Evolutionary conservation across 306 rosid species (phyloP).

Genomic region (Cucurbita pepo): DNA sequence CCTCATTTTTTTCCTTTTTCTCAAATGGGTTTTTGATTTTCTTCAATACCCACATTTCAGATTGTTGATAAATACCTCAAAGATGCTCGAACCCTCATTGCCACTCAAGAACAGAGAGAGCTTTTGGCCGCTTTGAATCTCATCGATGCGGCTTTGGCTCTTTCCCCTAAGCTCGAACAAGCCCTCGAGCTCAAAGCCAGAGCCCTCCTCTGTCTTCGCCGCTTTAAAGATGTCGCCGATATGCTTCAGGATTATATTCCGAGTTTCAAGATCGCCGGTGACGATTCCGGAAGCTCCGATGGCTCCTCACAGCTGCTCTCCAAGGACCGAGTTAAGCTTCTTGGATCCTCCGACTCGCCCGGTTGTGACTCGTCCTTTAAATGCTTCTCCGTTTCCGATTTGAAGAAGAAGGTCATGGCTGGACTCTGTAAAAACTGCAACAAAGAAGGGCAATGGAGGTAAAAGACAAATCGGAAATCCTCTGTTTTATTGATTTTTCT

Average conservation of each 20-base stretch:
- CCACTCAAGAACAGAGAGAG: slow-evolving; percentile 55
- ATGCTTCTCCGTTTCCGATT: slow-evolving; percentile 88
- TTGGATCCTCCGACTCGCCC: slow-evolving; percentile 23
- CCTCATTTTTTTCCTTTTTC: neutral
- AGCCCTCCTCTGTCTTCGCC: slow-evolving; percentile 53
- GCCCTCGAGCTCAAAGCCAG: slow-evolving; percentile 80
- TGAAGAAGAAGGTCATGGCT: slow-evolving; percentile 87
- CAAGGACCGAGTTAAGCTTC: slow-evolving; percentile 65
- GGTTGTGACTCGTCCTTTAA: slow-evolving; percentile 56
- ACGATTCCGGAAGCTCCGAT: slow-evolving; percentile 44
- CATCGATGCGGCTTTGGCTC: slow-evolving; percentile 64
- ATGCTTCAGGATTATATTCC: slow-evolving; percentile 97
- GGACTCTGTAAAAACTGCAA: slow-evolving; percentile 60
- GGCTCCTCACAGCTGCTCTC: slow-evolving; percentile 43
- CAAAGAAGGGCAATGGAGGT: slow-evolving; percentile 98
- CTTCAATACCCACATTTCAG: slow-evolving; percentile 13
- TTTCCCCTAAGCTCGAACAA: slow-evolving; percentile 57
- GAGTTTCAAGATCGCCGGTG: slow-evolving; percentile 53
- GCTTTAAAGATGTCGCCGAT: slow-evolving; percentile 78
- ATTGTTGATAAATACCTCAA: slow-evolving; percentile 62
- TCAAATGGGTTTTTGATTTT: neutral
- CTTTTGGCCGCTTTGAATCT: slow-evolving; percentile 50
- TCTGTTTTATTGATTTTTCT: slow-evolving; percentile 33
- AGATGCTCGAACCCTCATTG: slow-evolving; percentile 60
- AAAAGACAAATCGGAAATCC: neutral